Conservation (phyloP, 176 grass and related monocot genomes). For the Cymbopogon citratus region DNA sequence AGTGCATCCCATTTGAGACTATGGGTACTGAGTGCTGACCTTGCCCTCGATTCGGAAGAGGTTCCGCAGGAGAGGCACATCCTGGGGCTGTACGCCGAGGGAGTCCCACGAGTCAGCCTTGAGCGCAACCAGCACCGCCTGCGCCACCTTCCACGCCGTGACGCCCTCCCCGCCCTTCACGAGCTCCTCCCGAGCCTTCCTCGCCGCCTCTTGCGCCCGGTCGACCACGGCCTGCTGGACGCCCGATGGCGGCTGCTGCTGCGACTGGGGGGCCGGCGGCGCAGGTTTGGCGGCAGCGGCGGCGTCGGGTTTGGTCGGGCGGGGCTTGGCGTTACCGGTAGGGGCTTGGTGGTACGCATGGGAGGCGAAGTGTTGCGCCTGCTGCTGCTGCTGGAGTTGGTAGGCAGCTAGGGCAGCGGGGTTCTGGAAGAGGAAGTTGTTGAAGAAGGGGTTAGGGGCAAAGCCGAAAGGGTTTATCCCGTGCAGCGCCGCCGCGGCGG, state of each 20-base stretch:
- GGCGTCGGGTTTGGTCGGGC: not conserved
- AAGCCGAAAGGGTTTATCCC: constrained; percentile 37
- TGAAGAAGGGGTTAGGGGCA: constrained; percentile 28
- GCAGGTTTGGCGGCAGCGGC: not conserved
- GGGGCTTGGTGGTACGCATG: constrained; percentile 28
- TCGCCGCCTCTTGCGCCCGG: constrained; percentile 49
- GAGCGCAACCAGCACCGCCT: constrained; percentile 54
- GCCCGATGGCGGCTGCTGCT: not conserved
- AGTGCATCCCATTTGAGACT: not conserved
- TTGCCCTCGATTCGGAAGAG: constrained; percentile 70
- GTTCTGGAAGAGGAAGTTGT: constrained; percentile 49
- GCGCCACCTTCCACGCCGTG: constrained; percentile 75
- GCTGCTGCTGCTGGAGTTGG: constrained; percentile 22
- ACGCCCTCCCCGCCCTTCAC: constrained; percentile 52
- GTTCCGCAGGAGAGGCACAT: constrained; percentile 54
- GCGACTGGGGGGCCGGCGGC: not conserved
- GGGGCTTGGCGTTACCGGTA: constrained; percentile 4
- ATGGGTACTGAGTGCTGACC: constrained; percentile 31
- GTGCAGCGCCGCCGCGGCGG: constrained; percentile 15
- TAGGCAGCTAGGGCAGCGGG: constrained; percentile 26
- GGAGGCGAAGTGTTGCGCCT: not conserved
- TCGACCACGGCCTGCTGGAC: constrained; percentile 31
- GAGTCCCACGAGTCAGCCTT: constrained; percentile 62
- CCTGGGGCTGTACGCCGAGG: constrained; percentile 61
- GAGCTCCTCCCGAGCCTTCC: constrained; percentile 46